phyloP scores from a whole-genome alignment of 768 basidiomycete species.

The Lactarius trivialis region DNA sequence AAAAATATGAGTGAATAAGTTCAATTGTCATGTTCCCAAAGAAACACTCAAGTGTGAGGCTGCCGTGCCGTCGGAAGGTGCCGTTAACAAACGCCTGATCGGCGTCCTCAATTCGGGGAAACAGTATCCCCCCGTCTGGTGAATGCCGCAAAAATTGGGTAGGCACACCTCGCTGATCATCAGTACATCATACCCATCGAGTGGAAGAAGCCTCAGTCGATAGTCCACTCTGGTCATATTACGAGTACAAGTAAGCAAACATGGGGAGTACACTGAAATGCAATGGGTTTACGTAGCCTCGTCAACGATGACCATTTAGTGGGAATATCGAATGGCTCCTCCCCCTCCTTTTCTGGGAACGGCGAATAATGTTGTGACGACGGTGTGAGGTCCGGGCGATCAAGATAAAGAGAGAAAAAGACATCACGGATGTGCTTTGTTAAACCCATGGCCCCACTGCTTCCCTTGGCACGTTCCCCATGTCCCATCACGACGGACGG shows the following conservation, averaged over 20 bases:
- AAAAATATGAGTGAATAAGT: neutral
- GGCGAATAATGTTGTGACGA: slow-evolving; percentile 4
- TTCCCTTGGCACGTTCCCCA: slow-evolving; percentile 15
- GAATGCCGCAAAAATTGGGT: neutral
- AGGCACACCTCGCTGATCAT: slow-evolving; percentile 15
- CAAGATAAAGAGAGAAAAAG: slow-evolving; percentile 14
- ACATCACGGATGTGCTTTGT: slow-evolving; percentile 20
- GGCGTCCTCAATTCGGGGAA: slow-evolving; percentile 15
- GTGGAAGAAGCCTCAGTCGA: slow-evolving; percentile 8
- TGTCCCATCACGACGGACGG: slow-evolving; percentile 10
- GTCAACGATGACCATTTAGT: slow-evolving; percentile 14
- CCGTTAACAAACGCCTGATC: slow-evolving; percentile 13
- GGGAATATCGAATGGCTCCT: slow-evolving; percentile 2
- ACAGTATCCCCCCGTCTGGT: neutral
- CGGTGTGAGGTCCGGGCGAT: slow-evolving; percentile 16
- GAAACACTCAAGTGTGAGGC: neutral
- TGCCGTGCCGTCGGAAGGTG: slow-evolving; percentile 3
- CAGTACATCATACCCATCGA: slow-evolving; percentile 11
- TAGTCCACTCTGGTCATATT: slow-evolving; percentile 21
- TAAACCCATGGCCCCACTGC: slow-evolving; percentile 11
- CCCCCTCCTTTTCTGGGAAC: slow-evolving; percentile 14
- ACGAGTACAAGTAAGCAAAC: slow-evolving; percentile 21
- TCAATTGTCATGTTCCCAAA: neutral
- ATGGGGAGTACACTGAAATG: slow-evolving; percentile 17
- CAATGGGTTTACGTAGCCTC: slow-evolving; percentile 22